A percentile compares a stretch with the other conserved stretches of the same genome.
phyloP scores from a whole-genome alignment of 495 filamentous ascomycete genomes.

The Neurospora sp. region DNA sequence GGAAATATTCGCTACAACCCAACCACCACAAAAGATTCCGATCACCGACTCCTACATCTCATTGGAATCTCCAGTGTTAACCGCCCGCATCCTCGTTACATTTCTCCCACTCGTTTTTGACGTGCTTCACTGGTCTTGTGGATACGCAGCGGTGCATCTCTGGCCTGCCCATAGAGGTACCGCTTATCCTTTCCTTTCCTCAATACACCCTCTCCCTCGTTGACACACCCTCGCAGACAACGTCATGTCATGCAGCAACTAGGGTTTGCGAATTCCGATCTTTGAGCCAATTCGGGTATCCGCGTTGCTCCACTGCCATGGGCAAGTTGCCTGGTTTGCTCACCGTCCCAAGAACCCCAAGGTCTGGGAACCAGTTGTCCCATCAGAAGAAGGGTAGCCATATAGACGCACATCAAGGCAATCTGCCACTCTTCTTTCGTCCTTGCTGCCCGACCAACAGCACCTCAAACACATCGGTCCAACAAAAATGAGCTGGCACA shows the following conservation, averaged over 20 bases:
- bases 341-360: constrained; percentile 3
- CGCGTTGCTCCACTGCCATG: constrained; percentile 12
- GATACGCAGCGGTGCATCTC: neutral
- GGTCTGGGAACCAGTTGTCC: constrained; percentile 1
- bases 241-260: constrained; percentile 21
- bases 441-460: constrained; percentile 26
- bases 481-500: constrained; percentile 19
- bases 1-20: neutral
- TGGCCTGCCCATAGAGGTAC: neutral
- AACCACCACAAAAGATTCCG: neutral
- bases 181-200: constrained; percentile 5
- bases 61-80: neutral
- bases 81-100: neutral
- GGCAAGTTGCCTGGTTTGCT: constrained; percentile 4
- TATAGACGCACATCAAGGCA: constrained; percentile 11
- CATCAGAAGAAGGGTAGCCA: constrained; percentile 4
- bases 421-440: constrained; percentile 5
- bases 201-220: constrained; percentile 8
- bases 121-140: neutral
- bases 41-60: neutral
- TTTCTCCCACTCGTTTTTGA: neutral
- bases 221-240: constrained; percentile 3
- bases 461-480: constrained; percentile 13
- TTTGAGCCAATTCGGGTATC: constrained; percentile 8
- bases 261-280: constrained; percentile 2